Base-by-base conservation (phyloP, 2,329 filamentous ascomycete species). In the Neoarthrinium moseri region DNA sequence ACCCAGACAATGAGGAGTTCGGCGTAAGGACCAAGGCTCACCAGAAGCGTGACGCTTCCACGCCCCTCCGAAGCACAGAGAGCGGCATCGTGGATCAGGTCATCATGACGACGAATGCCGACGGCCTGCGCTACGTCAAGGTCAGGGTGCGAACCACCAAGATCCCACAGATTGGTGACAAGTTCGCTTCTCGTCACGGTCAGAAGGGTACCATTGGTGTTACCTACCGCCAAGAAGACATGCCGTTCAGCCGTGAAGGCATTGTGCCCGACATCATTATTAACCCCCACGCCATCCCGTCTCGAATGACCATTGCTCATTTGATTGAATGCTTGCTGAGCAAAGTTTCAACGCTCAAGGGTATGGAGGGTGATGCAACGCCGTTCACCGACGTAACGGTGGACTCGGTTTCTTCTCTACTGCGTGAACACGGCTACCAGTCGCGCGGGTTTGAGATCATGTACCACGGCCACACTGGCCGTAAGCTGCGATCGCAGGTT, bases 271-370 rank as follows among this genome's bases (percentile, higher is more conserved):
- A 99, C 69, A 79, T 99, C 52, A 96, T 99, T 69, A 97, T 99
- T 77, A 99, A 99, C 69, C 94, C 94, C 1, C 94, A 99, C 78
- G 95, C 94, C 64, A 99, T 99, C 80, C 94, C 94, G 0, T 99
- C 94, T 45, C 94, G 94, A 82, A 99, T 99, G 94, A 99, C 95
- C 3, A 99, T 99, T 84, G 94, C 94, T 59, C 94, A 99, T 78
- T 91, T 99, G 81, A 95, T 99, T 66, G 94, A 99, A 76, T 99
- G 94, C 79, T 80, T 97, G 57, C 81, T 99, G 46, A 95, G 90
- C 66, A 99, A 99, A 68, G 94, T 99, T 27, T 90, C 91, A 2
- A 89, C 94, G 3, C 78, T 99, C 18, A 89, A 91, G 68, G 95
- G 94, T 34, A 89, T 91, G 69, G 94, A 99, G 72, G 95, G 94